Evolutionary conservation across 2,329 filamentous ascomycete species (phyloP).

Genomic region (Fusarium graminum): DNA sequence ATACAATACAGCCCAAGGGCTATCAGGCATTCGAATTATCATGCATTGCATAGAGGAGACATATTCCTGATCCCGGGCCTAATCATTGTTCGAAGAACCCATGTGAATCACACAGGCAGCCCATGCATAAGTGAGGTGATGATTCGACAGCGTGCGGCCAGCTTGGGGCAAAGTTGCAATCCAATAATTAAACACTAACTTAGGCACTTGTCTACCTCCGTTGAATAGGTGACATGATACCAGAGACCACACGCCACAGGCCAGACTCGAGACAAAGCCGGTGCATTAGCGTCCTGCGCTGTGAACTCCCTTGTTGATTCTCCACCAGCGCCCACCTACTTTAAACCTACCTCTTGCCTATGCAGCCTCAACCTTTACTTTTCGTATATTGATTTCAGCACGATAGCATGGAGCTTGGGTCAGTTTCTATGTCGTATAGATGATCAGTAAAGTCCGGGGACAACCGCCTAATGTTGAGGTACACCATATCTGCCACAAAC

Average conservation of each 20-base stretch:
- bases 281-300: constrained; percentile 45
- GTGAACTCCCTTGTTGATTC: constrained; percentile 28
- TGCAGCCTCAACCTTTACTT: too few relatives aligned
- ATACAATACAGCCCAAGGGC: background rate
- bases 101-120: too few relatives aligned
- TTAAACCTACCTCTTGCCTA: constrained; percentile 8
- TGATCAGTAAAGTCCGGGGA: background rate
- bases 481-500: background rate
- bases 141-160: constrained; percentile 28
- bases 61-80: background rate
- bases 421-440: background rate
- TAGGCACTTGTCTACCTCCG: too few relatives aligned
- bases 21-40: constrained; percentile 9
- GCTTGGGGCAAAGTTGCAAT: constrained; percentile 21
- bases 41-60: background rate
- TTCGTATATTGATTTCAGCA: constrained; percentile 2
- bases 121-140: constrained; percentile 20
- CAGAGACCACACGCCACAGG: constrained; percentile 17
- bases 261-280: constrained; percentile 39
- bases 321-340: constrained; percentile 21
- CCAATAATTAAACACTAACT: constrained; percentile 3
- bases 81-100: background rate
- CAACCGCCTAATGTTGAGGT: background rate
- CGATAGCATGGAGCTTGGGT: constrained; percentile 4
- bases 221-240: constrained; percentile 14